Base-by-base conservation (phyloP, 352 stramenopile species). In the Phytophthora syringae region DNA sequence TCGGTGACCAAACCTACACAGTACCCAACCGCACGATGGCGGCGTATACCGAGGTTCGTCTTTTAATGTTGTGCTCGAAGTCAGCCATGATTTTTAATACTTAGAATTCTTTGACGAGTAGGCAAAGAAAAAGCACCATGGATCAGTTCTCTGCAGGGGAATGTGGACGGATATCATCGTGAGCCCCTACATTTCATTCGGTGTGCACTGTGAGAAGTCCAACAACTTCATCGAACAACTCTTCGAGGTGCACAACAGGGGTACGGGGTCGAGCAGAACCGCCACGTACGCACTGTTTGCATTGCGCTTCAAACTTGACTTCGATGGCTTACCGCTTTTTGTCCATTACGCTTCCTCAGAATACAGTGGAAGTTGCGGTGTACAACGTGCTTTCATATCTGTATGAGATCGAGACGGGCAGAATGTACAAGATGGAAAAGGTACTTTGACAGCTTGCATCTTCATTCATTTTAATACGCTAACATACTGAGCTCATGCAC, bases 171-270 rank as follows among this genome's bases (percentile, higher is more conserved):
- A 99, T 66, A 96, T 98, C 15, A 70, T 97, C 28, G 70, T 95
- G 25, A 77, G 90, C 10, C 96, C 96, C 10, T 99, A 96, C 76
- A 76, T 98, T 47, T 88, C 89, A 10, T 90, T 98, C 49, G 95
- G 95, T 32, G 84, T 98, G 13, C 70, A 95, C 27, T 94, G 79
- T 65, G 89, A 97, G 20, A 74, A 66, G 21, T 12, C 61, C 21
- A 87, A 90, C 58, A 81, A 86, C 42, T 83, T 91, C 37, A 92
- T 92, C 30, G 73, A 96, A 42, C 88, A 90, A 27, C 77, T 98
- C 32, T 98, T 98, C 62, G 79, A 97, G 51, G 79, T 99, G 42
- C 71, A 97, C 56, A 98, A 98, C 82, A 95, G 97, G 56, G 91
- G 89, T 54, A 96, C 79, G 1, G 93, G 10, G 94, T 97, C 9